Evolutionary conservation across 2,329 filamentous ascomycete genomes (phyloP).

Genomic region (Xylaria sp.): DNA sequence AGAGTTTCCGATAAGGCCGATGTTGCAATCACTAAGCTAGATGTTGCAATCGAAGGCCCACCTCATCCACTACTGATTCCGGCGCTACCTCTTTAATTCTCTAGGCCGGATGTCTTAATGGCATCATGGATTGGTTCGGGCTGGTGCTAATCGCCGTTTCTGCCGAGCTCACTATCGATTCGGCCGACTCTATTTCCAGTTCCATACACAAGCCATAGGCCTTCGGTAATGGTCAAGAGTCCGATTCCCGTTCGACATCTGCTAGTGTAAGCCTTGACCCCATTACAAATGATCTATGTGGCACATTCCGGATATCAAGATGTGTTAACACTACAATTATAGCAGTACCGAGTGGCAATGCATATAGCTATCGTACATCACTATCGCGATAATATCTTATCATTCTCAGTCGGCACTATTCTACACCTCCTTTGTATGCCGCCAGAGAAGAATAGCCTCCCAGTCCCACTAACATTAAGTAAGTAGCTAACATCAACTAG

Average conservation of each 20-base stretch:
- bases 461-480: too few species aligned
- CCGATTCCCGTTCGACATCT: conserved; percentile 6
- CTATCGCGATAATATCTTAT: too few species aligned
- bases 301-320: too few species aligned
- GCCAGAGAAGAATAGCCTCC: too few species aligned
- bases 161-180: background rate
- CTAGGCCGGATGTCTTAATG: background rate
- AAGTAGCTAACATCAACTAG: too few species aligned
- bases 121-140: background rate
- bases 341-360: too few species aligned
- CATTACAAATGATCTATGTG: background rate
- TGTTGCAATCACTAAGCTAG: conserved; percentile 16
- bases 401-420: too few species aligned
- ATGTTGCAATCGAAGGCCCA: conserved; percentile 24
- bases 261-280: background rate
- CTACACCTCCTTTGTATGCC: too few species aligned
- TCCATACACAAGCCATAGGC: too few species aligned
- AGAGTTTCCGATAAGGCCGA: background rate
- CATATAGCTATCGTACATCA: too few species aligned
- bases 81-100: background rate
- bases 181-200: conserved; percentile 1
- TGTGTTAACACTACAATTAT: too few species aligned
- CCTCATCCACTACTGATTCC: background rate
- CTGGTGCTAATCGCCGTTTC: background rate
- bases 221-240: background rate